Evolutionary conservation across 1,139 yeast species (phyloP).

Genomic region (Geotrichum fermentans): DNA sequence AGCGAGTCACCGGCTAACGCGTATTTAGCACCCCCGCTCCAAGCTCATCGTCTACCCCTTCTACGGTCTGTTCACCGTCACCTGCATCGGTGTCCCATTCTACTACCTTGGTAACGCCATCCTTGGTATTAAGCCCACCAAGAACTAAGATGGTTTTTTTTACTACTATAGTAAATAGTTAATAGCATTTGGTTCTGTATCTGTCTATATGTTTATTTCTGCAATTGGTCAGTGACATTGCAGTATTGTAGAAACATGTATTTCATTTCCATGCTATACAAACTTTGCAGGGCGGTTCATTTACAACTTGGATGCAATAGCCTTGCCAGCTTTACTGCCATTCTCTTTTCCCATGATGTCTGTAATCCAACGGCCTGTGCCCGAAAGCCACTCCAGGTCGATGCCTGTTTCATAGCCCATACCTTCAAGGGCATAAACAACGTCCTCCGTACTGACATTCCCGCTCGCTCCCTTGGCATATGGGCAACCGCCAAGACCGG

Average conservation of each 20-base stretch:
- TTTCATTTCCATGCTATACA: too few species aligned
- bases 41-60: conserved; percentile 81
- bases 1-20: too few species aligned
- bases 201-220: too few species aligned
- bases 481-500: conserved; percentile 41
- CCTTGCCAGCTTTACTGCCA: conserved; percentile 36
- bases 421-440: conserved; percentile 37
- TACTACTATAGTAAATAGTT: background rate
- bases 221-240: too few species aligned
- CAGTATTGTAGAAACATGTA: too few species aligned
- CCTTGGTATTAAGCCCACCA: conserved; percentile 17
- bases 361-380: conserved; percentile 36
- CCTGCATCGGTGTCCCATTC: conserved; percentile 61
- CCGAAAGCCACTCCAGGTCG: conserved; percentile 30
- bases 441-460: conserved; percentile 38
- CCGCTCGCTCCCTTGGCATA: conserved; percentile 40
- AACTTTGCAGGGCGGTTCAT: background rate
- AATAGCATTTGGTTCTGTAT: background rate
- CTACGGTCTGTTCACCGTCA: conserved; percentile 75
- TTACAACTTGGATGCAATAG: conserved; percentile 22
- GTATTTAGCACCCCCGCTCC: conserved; percentile 48
- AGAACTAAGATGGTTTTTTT: background rate
- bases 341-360: conserved; percentile 29
- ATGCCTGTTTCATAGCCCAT: conserved; percentile 37
- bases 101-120: conserved; percentile 74